Conservation (phyloP, 345 rosid species). For the Acer saccharum region DNA sequence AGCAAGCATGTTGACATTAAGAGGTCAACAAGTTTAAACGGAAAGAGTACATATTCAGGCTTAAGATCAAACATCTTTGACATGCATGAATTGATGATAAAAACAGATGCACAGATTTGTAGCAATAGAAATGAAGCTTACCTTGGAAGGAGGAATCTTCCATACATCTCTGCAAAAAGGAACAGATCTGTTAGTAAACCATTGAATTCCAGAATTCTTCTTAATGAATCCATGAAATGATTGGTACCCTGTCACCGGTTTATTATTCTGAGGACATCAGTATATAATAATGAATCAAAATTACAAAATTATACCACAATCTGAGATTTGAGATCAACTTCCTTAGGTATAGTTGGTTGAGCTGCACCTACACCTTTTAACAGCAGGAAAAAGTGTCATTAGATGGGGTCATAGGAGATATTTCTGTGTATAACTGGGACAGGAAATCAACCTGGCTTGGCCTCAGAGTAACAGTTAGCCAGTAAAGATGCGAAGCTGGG, state of each 20-base stretch:
- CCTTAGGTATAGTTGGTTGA: conserved; percentile 34
- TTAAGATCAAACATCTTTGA: background rate
- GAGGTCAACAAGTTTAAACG: conserved; percentile 1
- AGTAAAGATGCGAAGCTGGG: conserved; percentile 83
- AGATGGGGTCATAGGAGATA: conserved; percentile 16
- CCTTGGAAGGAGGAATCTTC: conserved; percentile 90
- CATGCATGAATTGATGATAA: background rate
- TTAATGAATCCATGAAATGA: background rate
- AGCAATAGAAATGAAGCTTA: conserved; percentile 30
- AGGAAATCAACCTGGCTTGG: conserved; percentile 48
- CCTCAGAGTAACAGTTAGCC: conserved; percentile 51
- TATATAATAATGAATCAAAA: background rate
- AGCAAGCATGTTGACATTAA: background rate
- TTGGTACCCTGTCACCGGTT: background rate
- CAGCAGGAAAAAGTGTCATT: conserved; percentile 10
- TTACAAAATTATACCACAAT: conserved; percentile 55
- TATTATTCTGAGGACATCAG: too few species aligned
- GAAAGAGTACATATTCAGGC: background rate
- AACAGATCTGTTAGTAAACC: conserved; percentile 20
- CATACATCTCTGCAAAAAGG: conserved; percentile 66
- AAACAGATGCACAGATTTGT: background rate
- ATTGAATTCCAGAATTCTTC: conserved; percentile 18
- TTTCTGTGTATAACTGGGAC: conserved; percentile 3
- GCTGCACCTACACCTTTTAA: conserved; percentile 38
- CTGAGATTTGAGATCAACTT: conserved; percentile 61